Conservation (phyloP, 2,329 filamentous ascomycete species). For the Cladosporium sphaerospermum region DNA sequence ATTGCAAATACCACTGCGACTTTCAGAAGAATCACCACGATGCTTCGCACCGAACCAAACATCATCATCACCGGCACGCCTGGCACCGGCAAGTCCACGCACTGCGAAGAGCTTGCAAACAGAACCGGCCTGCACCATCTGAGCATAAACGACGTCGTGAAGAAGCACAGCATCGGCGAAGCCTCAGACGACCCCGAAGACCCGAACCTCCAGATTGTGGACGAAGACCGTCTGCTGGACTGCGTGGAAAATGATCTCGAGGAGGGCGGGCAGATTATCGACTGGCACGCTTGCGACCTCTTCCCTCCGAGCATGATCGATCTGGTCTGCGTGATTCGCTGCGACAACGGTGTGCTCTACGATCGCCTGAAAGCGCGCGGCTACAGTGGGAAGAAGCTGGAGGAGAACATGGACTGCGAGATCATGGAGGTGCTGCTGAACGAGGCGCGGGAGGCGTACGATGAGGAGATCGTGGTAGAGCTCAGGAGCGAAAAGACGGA, state of each 20-base stretch:
- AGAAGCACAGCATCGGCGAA: conserved; percentile 80
- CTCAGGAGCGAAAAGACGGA: conserved; percentile 73
- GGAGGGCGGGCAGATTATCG: conserved; percentile 78
- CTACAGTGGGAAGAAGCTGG: conserved; percentile 79
- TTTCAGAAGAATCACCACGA: conserved; percentile 17
- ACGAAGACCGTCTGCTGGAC: conserved; percentile 89
- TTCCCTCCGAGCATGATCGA: conserved; percentile 94
- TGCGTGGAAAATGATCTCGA: conserved; percentile 76
- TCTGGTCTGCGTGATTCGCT: conserved; percentile 83
- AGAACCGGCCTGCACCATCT: conserved; percentile 74
- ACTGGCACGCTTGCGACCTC: conserved; percentile 96
- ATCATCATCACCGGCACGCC: conserved; percentile 94
- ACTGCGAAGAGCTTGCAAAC: conserved; percentile 74
- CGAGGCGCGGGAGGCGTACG: conserved; percentile 82
- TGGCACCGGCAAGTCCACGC: conserved; percentile 91
- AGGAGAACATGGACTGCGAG: conserved; percentile 94
- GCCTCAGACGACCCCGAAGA: conserved; percentile 69
- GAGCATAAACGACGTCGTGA: conserved; percentile 84
- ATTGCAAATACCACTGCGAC: neutral
- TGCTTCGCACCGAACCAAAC: conserved; percentile 58
- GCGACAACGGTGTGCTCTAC: conserved; percentile 72
- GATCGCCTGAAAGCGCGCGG: conserved; percentile 74
- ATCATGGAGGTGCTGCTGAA: conserved; percentile 94
- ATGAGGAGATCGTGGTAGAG: conserved; percentile 82
- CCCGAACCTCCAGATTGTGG: conserved; percentile 82